Conservation (phyloP, 306 rosid species). For the Vicia sativa region DNA sequence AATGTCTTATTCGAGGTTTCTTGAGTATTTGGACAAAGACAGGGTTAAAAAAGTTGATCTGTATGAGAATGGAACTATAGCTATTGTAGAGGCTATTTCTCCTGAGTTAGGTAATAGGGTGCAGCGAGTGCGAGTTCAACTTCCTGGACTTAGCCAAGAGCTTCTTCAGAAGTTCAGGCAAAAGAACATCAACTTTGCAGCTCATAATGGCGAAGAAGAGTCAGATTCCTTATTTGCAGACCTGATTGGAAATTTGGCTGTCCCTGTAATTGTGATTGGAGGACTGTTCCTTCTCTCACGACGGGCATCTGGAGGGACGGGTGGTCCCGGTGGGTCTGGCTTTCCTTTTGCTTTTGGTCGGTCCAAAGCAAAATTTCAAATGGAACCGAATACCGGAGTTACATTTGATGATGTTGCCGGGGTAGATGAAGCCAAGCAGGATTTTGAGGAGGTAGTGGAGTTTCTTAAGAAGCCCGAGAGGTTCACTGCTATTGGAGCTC, state of each 20-base stretch:
- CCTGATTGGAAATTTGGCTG: constrained; percentile 90
- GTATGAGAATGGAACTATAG: constrained; percentile 88
- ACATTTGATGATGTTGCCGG: constrained; percentile 99
- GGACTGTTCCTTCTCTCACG: constrained; percentile 93
- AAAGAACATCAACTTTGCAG: constrained; percentile 95
- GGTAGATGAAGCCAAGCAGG: constrained; percentile 99
- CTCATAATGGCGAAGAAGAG: constrained; percentile 98
- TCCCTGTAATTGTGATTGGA: constrained; percentile 88
- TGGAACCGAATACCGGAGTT: constrained; percentile 99
- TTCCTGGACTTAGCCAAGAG: constrained; percentile 96
- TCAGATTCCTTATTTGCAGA: constrained; percentile 80
- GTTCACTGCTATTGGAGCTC: constrained; percentile 98
- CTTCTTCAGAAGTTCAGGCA: constrained; percentile 96
- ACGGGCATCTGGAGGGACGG: constrained; percentile 94
- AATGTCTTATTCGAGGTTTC: constrained; percentile 96
- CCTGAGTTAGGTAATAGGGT: constrained; percentile 88
- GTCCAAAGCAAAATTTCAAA: constrained; percentile 95
- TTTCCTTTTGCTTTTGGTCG: constrained; percentile 88
- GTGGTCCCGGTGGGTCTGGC: constrained; percentile 96
- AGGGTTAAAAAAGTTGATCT: constrained; percentile 92
- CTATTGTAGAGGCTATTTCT: constrained; percentile 90
- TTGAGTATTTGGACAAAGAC: constrained; percentile 90
- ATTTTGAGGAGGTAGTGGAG: constrained; percentile 97
- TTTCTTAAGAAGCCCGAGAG: constrained; percentile 96
- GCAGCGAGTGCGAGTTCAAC: constrained; percentile 93